Base-by-base conservation (phyloP, 2,329 filamentous ascomycete genomes). In the Dothistroma septosporum region DNA sequence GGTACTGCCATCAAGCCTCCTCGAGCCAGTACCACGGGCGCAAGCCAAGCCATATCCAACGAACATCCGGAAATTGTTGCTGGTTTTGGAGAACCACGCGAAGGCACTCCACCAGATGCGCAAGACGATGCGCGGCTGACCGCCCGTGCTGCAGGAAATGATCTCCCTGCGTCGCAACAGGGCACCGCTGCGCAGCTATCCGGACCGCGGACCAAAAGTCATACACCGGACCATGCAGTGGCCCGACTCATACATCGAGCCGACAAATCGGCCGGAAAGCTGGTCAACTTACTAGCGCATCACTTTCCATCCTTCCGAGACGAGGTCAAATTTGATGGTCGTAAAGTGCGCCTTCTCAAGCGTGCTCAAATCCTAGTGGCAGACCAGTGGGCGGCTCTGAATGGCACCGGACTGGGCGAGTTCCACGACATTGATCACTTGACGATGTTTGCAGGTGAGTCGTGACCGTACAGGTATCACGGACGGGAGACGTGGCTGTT, bases 281-380 rank as follows among this genome's bases (percentile, higher is more conserved):
- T 99, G 0, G 92, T 97, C 61, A 96, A 97, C 73, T 76, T 95
- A 0, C 81, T 99, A 0, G 91, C 90, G 4, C 82, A 86, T 49
- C 85, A 92, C 70, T 97, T 99, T 72, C 75, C 84, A 24, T 95
- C 90, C 76, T 97, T 99, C 78, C 83, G 88, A 22, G 94, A 99
- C 71, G 89, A 92, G 72, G 85, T 87, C 59, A 76, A 72, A 3
- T 96, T 92, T 72, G 87, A 93, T 57, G 87, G 87, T 10, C 86
- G 87, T 49, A 83, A 82, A 59, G 87, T 99, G 2, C 88, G 91
- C 14, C 84, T 99, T 64, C 86, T 96, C 72, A 99, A 99, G 77
- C 87, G 95, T 11, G 92, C 94, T 1, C 94, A 99, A 76, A 99
- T 99, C 62, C 83, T 97, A 21, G 92, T 96, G 2, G 95, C 95